A percentile compares a stretch with the other conserved stretches of the same genome.
These are phyloP conservation scores for Blepharisma japonicum DNA, from an alignment of 73 alveolate genomes.

Conservation along the genomic window DNA sequence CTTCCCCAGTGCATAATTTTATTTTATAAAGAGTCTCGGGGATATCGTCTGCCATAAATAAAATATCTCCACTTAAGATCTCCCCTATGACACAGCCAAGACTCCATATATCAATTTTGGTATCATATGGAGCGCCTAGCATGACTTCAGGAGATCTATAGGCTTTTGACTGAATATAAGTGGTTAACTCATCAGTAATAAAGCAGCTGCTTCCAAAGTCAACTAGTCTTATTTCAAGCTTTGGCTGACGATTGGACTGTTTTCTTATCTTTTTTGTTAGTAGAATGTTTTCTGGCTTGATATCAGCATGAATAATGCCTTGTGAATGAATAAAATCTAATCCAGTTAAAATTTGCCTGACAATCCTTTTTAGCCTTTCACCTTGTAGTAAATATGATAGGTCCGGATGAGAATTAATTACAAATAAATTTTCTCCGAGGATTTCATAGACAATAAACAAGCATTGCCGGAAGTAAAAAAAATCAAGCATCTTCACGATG, in stretches of 20 bases:
- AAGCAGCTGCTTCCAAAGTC: constrained; percentile 32
- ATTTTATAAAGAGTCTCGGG: neutral
- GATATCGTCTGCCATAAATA: neutral
- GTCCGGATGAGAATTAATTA: neutral
- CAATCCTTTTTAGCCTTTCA: constrained; percentile 1
- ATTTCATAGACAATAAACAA: constrained; percentile 43
- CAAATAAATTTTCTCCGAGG: constrained; percentile 32
- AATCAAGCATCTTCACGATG: constrained; percentile 43
- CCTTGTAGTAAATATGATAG: constrained; percentile 13
- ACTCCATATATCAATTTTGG: constrained; percentile 89
- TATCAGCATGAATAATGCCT: constrained; percentile 66
- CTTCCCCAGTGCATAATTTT: neutral
- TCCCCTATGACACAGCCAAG: constrained; percentile 28
- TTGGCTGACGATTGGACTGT: neutral
- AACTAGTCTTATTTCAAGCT: constrained; percentile 26
- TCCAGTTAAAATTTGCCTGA: constrained; percentile 30
- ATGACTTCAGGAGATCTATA: constrained; percentile 56
- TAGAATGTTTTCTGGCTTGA: constrained; percentile 69
- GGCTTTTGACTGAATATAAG: constrained; percentile 28
- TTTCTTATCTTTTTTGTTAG: constrained; percentile 24
- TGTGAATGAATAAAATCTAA: constrained; percentile 55
- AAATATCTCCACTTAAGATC: constrained; percentile 13
- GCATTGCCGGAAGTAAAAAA: constrained; percentile 56
- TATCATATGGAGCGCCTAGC: constrained; percentile 82
- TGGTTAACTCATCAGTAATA: neutral